A percentile compares a stretch with the other conserved stretches of the same genome.
These are phyloP conservation scores for Neolentinus lepideus DNA, from an alignment of 1,284 basidiomycete species.

Conservation along the genomic window DNA sequence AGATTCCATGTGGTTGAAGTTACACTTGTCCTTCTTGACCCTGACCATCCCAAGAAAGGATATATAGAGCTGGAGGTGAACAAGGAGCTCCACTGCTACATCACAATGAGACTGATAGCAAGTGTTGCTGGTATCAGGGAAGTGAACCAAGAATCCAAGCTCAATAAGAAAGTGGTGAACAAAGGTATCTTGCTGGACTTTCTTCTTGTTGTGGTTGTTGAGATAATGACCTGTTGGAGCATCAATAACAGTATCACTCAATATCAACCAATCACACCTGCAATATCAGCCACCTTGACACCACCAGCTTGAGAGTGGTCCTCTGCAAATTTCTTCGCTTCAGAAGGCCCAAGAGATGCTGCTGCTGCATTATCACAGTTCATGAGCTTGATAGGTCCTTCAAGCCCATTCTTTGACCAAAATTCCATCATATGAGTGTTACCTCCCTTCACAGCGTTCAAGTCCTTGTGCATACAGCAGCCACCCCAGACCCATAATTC, in stretches of 20 bases:
- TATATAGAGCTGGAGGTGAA: constrained; percentile 2
- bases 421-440: constrained; percentile 15
- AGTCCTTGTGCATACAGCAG: constrained; percentile 35
- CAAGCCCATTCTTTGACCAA: constrained; percentile 14
- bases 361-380: constrained; percentile 23
- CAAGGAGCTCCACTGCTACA: constrained; percentile 5
- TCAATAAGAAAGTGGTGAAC: neutral
- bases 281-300: constrained; percentile 11
- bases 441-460: constrained; percentile 28
- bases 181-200: constrained; percentile 20
- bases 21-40: neutral
- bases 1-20: neutral
- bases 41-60: constrained; percentile 16
- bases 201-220: constrained; percentile 26
- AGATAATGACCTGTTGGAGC: constrained; percentile 6
- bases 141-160: constrained; percentile 4
- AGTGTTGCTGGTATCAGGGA: constrained; percentile 11
- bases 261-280: neutral
- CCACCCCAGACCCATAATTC: constrained; percentile 23
- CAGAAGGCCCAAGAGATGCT: neutral
- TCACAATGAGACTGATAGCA: constrained; percentile 9
- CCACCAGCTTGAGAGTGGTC: constrained; percentile 15
- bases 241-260: neutral
- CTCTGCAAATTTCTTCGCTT: constrained; percentile 9
- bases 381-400: constrained; percentile 15